These are phyloP conservation scores for Boletus nobilissimus DNA, from an alignment of 1,284 basidiomycete species.

Conservation along the genomic window DNA sequence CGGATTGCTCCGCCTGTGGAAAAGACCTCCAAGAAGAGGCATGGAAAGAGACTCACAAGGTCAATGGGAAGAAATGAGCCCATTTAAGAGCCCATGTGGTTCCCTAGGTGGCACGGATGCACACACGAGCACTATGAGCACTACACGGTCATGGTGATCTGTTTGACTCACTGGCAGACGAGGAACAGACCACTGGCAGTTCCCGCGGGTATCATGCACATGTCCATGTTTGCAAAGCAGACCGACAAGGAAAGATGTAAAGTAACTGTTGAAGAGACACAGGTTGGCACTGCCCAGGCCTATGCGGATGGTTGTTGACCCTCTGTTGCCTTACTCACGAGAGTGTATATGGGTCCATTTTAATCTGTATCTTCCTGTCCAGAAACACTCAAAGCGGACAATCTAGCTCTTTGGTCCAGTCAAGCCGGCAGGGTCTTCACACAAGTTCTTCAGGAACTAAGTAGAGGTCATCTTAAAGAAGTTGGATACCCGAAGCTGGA, in stretches of 20 bases:
- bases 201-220: too few species aligned
- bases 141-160: too few species aligned
- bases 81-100: too few species aligned
- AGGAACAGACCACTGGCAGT: too few species aligned
- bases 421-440: conserved; percentile 71
- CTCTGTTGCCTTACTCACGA: conserved; percentile 14
- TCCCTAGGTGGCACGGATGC: too few species aligned
- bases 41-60: too few species aligned
- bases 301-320: background rate
- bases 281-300: conserved; percentile 62
- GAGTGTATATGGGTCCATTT: conserved; percentile 68
- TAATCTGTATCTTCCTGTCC: conserved; percentile 82
- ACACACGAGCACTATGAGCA: too few species aligned
- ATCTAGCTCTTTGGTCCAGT: conserved; percentile 88
- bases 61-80: too few species aligned
- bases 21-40: too few species aligned
- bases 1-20: too few species aligned
- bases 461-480: conserved; percentile 88
- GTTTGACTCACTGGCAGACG: too few species aligned
- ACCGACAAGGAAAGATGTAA: conserved; percentile 80
- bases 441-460: conserved; percentile 84
- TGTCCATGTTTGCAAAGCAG: conserved; percentile 93
- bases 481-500: conserved; percentile 83
- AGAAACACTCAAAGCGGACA: conserved; percentile 81
- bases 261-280: conserved; percentile 72